Base-by-base conservation (phyloP, 257 asterid species). In the Vinca minor region DNA sequence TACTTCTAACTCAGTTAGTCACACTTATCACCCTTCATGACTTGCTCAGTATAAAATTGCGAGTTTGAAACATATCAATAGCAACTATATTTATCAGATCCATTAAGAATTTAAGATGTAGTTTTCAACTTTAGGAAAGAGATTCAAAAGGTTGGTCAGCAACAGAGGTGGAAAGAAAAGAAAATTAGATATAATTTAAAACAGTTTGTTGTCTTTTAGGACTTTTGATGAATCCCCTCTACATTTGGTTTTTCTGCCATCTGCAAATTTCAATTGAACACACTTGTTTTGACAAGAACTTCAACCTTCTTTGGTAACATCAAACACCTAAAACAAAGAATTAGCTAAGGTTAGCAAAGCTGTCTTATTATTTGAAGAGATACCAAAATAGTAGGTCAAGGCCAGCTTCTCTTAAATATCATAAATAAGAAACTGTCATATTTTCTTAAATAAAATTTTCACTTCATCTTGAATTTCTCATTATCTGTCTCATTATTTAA, bases 381-480 rank as follows among this genome's bases (percentile, higher is more conserved):
- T 7, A 15, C 31, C 53, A 54, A 52, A 60, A 23, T 39, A 26
- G 62, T 65, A 26, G 70, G 63, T 65, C 31, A 53, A 53, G 54
- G 63, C 44, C 17, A 65, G 23, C 17, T 64, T 65, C 52, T 25
- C 38, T 23, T 8, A 14, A 36, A 52, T 42, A 26, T 65, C 62
- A 36, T n/a, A n/a, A n/a, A n/a, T n/a, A n/a, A n/a, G n/a, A n/a
- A n/a, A n/a, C n/a, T n/a, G n/a, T n/a, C n/a, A 46, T 69, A 61
- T 44, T 66, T 62, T 50, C 21, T n/a, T 38, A 47, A 2, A 18
- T 28, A 53, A 14, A 54, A 6, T 54, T 28, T 28, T 15, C 29
- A 4, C 11, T 55, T 13, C 47, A 4, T 42, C 9, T 38, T 38
- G 8, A 38, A 13, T 42, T 13, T 13, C 3, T 1, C 7, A 34